Evolutionary conservation across 2,329 filamentous ascomycete genomes (phyloP).

Genomic region (Colletotrichum scovillei): DNA sequence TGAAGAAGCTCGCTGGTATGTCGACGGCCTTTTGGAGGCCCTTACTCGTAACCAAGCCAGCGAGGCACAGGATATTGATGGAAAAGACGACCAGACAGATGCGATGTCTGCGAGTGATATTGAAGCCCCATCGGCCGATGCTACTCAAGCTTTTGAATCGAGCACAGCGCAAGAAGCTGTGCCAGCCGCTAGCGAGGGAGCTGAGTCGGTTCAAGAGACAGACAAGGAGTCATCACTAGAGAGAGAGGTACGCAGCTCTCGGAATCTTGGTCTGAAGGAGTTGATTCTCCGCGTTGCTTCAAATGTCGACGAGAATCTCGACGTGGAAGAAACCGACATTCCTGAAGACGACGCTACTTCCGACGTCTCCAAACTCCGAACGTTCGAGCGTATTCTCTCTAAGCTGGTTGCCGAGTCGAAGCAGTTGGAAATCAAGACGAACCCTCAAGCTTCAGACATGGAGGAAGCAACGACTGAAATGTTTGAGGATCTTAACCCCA

Average conservation of each 20-base stretch:
- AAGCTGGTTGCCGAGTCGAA: slow-evolving; percentile 52
- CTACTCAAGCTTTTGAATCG: neutral
- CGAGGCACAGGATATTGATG: slow-evolving; percentile 32
- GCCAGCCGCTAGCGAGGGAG: neutral
- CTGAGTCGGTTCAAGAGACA: neutral
- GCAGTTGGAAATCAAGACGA: neutral
- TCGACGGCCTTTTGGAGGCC: slow-evolving; percentile 62
- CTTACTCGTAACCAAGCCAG: slow-evolving; percentile 49
- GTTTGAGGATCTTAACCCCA: neutral
- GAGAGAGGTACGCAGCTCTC: slow-evolving; percentile 8
- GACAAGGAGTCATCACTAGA: slow-evolving; percentile 6
- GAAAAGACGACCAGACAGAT: slow-evolving; percentile 49
- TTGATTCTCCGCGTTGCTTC: slow-evolving; percentile 64
- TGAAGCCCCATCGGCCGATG: neutral
- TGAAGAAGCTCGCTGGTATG: slow-evolving; percentile 58
- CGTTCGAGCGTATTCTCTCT: slow-evolving; percentile 63
- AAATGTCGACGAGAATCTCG: slow-evolving; percentile 51
- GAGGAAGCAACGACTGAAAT: neutral
- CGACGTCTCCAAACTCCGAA: slow-evolving; percentile 54
- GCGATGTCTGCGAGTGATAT: neutral
- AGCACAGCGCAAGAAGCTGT: neutral
- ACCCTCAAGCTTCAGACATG: neutral
- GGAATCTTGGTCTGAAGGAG: slow-evolving; percentile 51
- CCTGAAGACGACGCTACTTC: slow-evolving; percentile 41
- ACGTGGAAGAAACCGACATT: slow-evolving; percentile 34